Evolutionary conservation across 2,329 filamentous ascomycete species (phyloP).

Genomic region (Aspergillus amoenus): DNA sequence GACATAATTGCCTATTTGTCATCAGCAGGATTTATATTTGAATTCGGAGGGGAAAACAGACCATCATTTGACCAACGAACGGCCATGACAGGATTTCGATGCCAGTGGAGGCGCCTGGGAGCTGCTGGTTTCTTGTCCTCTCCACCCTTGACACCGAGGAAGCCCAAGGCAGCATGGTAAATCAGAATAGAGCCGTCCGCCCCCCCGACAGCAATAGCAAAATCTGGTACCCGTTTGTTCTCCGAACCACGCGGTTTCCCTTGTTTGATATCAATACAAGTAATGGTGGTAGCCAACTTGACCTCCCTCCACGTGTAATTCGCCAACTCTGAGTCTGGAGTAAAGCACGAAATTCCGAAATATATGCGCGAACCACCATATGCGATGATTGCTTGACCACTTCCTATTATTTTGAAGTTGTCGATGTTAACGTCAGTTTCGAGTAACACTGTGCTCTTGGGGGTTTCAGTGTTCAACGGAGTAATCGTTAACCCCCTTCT

Average conservation of each 20-base stretch:
- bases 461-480: conserved; percentile 21
- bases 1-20: conserved; percentile 74
- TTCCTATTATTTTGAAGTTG: conserved; percentile 28
- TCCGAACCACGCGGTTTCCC: conserved; percentile 10
- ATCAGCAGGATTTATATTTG: conserved; percentile 25
- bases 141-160: conserved; percentile 51
- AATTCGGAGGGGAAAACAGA: conserved; percentile 36
- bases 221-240: conserved; percentile 30
- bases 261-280: conserved; percentile 55
- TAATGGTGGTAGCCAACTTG: conserved; percentile 60
- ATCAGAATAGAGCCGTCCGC: conserved; percentile 73
- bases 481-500: conserved; percentile 37
- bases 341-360: conserved; percentile 54
- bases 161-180: conserved; percentile 72
- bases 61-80: conserved; percentile 93
- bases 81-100: conserved; percentile 76
- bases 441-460: conserved; percentile 26
- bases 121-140: conserved; percentile 45
- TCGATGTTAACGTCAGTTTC: conserved; percentile 30
- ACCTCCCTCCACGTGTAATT: conserved; percentile 57
- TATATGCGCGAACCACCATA: conserved; percentile 51
- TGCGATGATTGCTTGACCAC: conserved; percentile 38
- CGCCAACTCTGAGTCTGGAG: conserved; percentile 37
- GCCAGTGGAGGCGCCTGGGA: conserved; percentile 81
- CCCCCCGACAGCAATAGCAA: conserved; percentile 79